Evolutionary conservation across 305 asterid genomes (phyloP), one percentile per base, ranked within the genome.

Genomic region (Plantago rigida): DNA sequence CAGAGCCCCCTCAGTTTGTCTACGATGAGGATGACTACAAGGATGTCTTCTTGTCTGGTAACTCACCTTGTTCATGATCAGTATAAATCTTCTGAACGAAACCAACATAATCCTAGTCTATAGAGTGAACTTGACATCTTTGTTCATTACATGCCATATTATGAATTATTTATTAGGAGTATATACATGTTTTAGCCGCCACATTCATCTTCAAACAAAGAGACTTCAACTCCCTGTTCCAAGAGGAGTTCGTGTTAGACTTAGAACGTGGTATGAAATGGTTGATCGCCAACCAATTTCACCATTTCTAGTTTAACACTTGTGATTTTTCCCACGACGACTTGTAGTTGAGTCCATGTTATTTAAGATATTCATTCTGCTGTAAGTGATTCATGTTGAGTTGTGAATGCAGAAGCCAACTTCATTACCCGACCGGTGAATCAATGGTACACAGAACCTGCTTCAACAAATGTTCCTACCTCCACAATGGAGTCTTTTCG

Each of bases 31-130:
- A 84, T 9, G 95, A 87, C 57, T 90, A 90, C 80, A 77, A 79
- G 73, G 79, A 87, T 65, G 89, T 87, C 68, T 87, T 85, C 77
- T 49, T 90, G 76, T 90, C 95, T 59, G 96, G 97, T 90, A 75
- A 74, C 58, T 51, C 28, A 50, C 24, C 14, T 5, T 47, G 10
- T 4, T 3, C 2, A 3, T 50, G 51, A 60, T 49, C 51, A 42
- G 13, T 50, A 13, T 57, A 39, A 41, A 9, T 42, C 36, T 22
- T 22, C 26, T 22, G 26, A 2, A 22, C 2, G 26, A 22, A 22
- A 22, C 26, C 26, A 22, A 22, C 26, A 22, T 22, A 22, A 22
- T 22, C 19, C 19, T 17, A 17, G 19, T 17, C 19, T 17, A 17
- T 17, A 17, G 19, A 17, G 19, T 17, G 19, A 17, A 17, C 19